Evolutionary conservation across 2,329 filamentous ascomycete species (phyloP).

Genomic region (Sporothrix sp.): DNA sequence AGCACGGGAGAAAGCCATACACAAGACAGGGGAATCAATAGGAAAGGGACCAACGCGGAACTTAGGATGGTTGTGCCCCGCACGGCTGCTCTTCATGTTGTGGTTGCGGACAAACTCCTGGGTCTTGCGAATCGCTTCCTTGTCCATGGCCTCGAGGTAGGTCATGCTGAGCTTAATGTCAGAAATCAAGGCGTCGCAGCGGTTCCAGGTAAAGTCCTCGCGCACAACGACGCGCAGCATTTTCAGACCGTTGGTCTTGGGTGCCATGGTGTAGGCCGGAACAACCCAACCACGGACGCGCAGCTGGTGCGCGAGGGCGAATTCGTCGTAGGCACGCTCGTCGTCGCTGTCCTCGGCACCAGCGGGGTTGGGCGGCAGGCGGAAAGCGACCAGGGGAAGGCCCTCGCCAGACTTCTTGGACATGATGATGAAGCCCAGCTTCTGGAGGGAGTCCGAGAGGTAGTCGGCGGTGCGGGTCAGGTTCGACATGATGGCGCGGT

Average conservation of each 20-base stretch:
- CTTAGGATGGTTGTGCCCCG: constrained; percentile 41
- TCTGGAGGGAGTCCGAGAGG: constrained; percentile 61
- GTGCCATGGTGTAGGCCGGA: constrained; percentile 95
- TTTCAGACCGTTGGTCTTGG: constrained; percentile 72
- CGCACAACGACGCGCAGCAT: constrained; percentile 87
- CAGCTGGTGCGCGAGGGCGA: constrained; percentile 72
- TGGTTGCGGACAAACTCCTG: constrained; percentile 55
- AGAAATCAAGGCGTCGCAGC: constrained; percentile 67
- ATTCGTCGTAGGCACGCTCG: constrained; percentile 60
- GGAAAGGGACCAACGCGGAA: constrained; percentile 35
- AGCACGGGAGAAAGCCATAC: background rate
- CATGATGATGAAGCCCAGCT: constrained; percentile 79
- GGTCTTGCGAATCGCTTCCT: constrained; percentile 58
- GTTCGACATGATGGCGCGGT: constrained; percentile 89
- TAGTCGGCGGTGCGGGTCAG: constrained; percentile 85
- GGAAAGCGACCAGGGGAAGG: constrained; percentile 83
- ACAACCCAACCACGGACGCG: constrained; percentile 86
- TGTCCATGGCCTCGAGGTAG: constrained; percentile 64
- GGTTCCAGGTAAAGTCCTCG: constrained; percentile 77
- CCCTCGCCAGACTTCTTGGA: constrained; percentile 67
- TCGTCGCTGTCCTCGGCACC: constrained; percentile 26
- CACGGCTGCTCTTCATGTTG: constrained; percentile 41
- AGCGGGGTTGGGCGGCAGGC: constrained; percentile 42
- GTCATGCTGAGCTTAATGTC: constrained; percentile 72
- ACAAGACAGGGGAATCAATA: background rate